phyloP scores from a whole-genome alignment of 2,329 filamentous ascomycete genomes.

The Cercospora brassicicola region DNA sequence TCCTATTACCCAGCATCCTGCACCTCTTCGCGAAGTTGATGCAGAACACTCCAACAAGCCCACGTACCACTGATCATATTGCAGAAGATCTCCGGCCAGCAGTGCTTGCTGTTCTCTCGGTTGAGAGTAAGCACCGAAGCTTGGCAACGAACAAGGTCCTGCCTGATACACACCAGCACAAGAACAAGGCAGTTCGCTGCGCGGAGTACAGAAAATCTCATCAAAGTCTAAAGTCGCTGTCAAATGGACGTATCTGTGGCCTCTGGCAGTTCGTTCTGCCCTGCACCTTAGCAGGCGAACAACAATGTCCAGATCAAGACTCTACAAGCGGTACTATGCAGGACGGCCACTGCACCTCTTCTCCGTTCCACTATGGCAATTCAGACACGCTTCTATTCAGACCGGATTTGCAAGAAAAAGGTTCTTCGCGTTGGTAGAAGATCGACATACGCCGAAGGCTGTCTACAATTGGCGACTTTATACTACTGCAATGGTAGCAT shows the following conservation, averaged over 20 bases:
- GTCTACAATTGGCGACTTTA: not conserved
- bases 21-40: too few species aligned
- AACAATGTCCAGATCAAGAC: not conserved
- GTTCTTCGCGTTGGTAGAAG: not conserved
- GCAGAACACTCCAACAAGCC: too few species aligned
- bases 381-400: not conserved
- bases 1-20: not conserved
- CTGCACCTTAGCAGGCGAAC: not conserved
- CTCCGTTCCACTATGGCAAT: not conserved
- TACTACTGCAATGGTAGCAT: not conserved
- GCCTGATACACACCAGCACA: not conserved
- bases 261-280: not conserved
- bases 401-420: not conserved
- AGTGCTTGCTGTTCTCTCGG: not conserved
- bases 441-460: not conserved
- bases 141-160: not conserved
- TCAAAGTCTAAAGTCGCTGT: not conserved
- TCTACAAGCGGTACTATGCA: not conserved
- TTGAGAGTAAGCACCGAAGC: not conserved
- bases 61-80: not conserved
- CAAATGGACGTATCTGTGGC: not conserved
- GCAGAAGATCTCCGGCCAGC: not conserved
- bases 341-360: not conserved
- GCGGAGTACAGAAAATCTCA: not conserved
- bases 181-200: not conserved